Conservation (phyloP, 1,284 basidiomycete genomes). For the Schizophyllum amplum region DNA sequence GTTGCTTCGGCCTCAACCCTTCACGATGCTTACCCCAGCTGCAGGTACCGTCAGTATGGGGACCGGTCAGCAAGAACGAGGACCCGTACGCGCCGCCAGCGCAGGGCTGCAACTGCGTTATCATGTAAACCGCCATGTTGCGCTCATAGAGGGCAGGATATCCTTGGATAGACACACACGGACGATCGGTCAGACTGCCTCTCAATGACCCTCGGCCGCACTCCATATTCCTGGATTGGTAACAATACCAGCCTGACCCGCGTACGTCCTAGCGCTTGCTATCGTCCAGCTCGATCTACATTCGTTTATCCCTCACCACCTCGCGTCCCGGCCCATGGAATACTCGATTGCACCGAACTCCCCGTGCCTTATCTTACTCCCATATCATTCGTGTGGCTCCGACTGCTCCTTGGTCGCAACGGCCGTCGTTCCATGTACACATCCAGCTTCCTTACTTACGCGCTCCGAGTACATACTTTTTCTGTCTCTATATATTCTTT, state of each 20-base stretch:
- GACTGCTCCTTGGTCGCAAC: not conserved
- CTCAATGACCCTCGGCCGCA: not conserved
- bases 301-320: not conserved
- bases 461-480: not conserved
- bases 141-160: not conserved
- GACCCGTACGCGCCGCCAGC: constrained; percentile 81
- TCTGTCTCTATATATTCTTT: not conserved
- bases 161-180: not conserved
- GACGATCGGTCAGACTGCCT: not conserved
- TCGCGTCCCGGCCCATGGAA: not conserved
- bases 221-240: not conserved
- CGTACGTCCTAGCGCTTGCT: not conserved
- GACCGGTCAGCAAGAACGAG: constrained; percentile 81
- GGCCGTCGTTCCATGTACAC: not conserved
- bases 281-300: not conserved
- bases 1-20: constrained; percentile 8
- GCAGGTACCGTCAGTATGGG: constrained; percentile 88
- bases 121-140: constrained; percentile 32
- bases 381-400: not conserved
- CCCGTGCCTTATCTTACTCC: not conserved
- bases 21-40: constrained; percentile 6
- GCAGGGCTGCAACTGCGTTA: constrained; percentile 56
- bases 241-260: not conserved
- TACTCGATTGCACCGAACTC: not conserved
- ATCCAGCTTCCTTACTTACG: not conserved